Evolutionary conservation across 164 flowering plant genomes (phyloP).

Genomic region (Umbellularia californica): DNA sequence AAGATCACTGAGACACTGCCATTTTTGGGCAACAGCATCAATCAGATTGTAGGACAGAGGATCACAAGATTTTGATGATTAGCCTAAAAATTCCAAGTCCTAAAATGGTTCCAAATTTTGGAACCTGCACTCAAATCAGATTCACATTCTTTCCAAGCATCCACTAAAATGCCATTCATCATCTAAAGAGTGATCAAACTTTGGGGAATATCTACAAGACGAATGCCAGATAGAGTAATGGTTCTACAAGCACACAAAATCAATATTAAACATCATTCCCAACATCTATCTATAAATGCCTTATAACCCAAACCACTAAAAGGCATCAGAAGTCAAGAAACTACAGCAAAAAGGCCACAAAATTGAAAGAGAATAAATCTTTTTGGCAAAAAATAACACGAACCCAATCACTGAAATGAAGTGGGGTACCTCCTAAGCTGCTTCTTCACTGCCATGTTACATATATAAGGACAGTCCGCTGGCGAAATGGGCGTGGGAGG

Average conservation of each 20-base stretch:
- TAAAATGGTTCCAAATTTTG: neutral
- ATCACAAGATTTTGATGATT: neutral
- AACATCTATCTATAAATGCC: neutral
- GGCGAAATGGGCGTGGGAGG: constrained; percentile 83
- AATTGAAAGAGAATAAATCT: neutral
- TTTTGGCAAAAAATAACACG: neutral
- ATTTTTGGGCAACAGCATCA: neutral
- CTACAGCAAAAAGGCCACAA: neutral
- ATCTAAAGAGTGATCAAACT: neutral
- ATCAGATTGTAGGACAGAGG: neutral
- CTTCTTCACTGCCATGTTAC: constrained; percentile 83
- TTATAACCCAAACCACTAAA: too few relatives aligned
- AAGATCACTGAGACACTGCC: neutral
- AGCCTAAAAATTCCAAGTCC: neutral
- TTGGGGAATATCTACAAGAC: neutral
- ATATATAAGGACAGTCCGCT: constrained; percentile 65
- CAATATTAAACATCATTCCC: neutral
- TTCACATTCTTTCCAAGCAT: neutral
- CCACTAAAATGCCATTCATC: neutral
- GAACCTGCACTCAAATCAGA: neutral
- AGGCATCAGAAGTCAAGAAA: neutral
- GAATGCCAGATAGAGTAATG: neutral
- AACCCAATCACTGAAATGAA: neutral
- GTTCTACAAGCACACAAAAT: neutral
- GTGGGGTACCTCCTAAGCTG: constrained; percentile 58